phyloP scores from a whole-genome alignment of 768 basidiomycete genomes.

The Pulveroboletus sp. region DNA sequence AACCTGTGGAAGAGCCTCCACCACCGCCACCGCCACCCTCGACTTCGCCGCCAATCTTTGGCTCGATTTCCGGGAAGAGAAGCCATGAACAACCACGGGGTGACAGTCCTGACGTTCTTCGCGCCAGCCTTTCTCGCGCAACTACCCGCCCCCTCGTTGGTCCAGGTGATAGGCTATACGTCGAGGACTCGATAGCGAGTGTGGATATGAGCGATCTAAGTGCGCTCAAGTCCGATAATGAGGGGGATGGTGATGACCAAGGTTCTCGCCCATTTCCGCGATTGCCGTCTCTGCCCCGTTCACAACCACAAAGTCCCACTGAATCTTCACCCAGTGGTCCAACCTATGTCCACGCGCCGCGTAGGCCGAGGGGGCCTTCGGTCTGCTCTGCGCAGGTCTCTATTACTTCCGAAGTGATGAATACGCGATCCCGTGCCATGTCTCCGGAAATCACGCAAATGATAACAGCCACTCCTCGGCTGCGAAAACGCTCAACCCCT shows the following conservation, averaged over 20 bases:
- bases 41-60: conserved; percentile 3
- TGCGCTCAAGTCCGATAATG: conserved; percentile 28
- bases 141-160: background rate
- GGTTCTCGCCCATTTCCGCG: conserved; percentile 26
- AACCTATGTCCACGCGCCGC: conserved; percentile 21
- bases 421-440: conserved; percentile 16
- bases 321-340: conserved; percentile 7
- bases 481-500: conserved; percentile 24
- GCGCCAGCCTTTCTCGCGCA: conserved; percentile 15
- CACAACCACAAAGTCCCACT: conserved; percentile 5
- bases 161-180: conserved; percentile 1
- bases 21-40: background rate
- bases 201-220: conserved; percentile 33
- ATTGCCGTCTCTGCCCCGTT: conserved; percentile 24
- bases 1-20: conserved; percentile 1
- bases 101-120: conserved; percentile 23
- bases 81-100: conserved; percentile 8
- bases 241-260: conserved; percentile 23
- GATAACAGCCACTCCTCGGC: conserved; percentile 37
- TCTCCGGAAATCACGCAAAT: conserved; percentile 41
- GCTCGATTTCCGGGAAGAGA: conserved; percentile 6
- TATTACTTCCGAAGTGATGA: conserved; percentile 6
- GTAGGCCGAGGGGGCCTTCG: conserved; percentile 21
- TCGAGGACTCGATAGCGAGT: conserved; percentile 26
- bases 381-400: conserved; percentile 9